Percentiles rank a stretch among this genome's conserved stretches.
Evolutionary conservation across 2,329 filamentous ascomycete species (phyloP).

Genomic region (Fusarium tjaetaba): DNA sequence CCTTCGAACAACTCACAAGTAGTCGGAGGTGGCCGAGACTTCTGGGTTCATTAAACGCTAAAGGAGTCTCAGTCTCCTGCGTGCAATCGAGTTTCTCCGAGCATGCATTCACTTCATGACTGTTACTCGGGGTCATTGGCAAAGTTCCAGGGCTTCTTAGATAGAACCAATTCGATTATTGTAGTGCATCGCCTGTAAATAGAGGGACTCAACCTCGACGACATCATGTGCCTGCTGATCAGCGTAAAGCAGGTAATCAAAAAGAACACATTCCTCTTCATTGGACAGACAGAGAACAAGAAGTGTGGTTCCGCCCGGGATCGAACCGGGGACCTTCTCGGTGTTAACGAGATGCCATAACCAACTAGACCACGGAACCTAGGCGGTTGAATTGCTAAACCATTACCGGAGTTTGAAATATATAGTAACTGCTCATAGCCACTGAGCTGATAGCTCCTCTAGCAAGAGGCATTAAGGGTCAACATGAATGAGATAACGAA

Average conservation of each 20-base stretch:
- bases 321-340: constrained; percentile 16
- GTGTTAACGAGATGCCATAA: constrained; percentile 22
- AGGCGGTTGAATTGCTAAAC: background rate
- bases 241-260: background rate
- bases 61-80: background rate
- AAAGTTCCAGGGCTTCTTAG: background rate
- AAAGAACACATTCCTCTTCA: background rate
- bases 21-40: background rate
- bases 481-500: background rate
- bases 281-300: background rate
- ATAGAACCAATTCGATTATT: background rate
- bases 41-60: too few relatives aligned
- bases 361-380: constrained; percentile 40
- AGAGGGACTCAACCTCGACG: background rate
- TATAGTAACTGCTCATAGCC: fast-evolving
- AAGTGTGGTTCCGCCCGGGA: constrained; percentile 9
- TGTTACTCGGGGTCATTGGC: background rate
- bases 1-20: constrained; percentile 44
- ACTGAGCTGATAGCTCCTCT: background rate
- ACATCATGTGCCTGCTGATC: background rate
- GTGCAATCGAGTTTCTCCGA: background rate
- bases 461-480: background rate
- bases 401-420: fast-evolving
- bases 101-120: background rate
- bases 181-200: background rate